A percentile compares a stretch with the other conserved stretches of the same genome.
These are phyloP conservation scores for Fusarium austroafricanum DNA, from an alignment of 2,329 filamentous ascomycete genomes.

Conservation along the genomic window DNA sequence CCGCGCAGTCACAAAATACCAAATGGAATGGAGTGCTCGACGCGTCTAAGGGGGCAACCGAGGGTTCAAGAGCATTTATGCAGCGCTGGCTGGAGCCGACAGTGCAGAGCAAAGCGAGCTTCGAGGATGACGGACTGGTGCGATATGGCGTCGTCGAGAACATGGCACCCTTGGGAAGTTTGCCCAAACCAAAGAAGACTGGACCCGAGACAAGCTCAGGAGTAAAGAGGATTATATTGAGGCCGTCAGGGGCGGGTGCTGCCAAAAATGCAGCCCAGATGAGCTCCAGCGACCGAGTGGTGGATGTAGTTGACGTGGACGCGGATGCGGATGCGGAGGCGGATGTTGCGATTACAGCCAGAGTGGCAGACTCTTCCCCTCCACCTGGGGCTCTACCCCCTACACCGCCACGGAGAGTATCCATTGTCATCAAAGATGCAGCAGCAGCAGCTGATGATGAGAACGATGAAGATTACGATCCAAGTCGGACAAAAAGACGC, in stretches of 20 bases:
- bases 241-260: constrained; percentile 51
- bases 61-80: constrained; percentile 62
- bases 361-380: constrained; percentile 39
- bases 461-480: constrained; percentile 60
- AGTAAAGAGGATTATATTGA: constrained; percentile 61
- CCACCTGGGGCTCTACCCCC: constrained; percentile 38
- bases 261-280: constrained; percentile 44
- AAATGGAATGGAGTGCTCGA: constrained; percentile 52
- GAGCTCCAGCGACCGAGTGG: constrained; percentile 37
- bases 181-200: constrained; percentile 68
- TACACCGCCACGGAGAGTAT: constrained; percentile 46
- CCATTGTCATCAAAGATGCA: constrained; percentile 45
- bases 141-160: constrained; percentile 81
- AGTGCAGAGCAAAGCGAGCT: constrained; percentile 74
- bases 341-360: constrained; percentile 37
- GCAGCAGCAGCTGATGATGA: constrained; percentile 49
- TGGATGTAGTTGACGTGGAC: constrained; percentile 41
- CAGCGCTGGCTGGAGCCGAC: constrained; percentile 69
- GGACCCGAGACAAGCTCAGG: constrained; percentile 45
- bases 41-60: constrained; percentile 51
- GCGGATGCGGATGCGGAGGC: constrained; percentile 32
- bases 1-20: constrained; percentile 53
- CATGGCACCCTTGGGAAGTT: constrained; percentile 83
- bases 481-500: constrained; percentile 52
- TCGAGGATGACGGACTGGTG: constrained; percentile 80